phyloP scores from a whole-genome alignment of 2,329 filamentous ascomycete species.

The Fusarium dlaminii region DNA sequence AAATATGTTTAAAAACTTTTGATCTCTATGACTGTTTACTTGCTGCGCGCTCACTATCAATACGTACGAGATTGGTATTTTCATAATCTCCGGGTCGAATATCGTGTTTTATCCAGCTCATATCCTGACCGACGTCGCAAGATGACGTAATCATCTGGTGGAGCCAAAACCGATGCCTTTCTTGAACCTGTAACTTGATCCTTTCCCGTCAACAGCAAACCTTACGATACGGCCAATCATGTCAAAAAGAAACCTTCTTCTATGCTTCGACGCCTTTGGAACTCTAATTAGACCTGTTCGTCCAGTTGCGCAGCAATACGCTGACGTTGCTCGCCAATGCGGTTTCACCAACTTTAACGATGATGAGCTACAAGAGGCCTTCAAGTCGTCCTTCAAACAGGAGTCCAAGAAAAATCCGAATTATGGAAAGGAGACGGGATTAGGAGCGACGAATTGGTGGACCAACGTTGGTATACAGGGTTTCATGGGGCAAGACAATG shows the following conservation, averaged over 20 bases:
- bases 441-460: conserved; percentile 36
- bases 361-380: conserved; percentile 22
- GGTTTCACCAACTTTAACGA: conserved; percentile 23
- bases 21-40: fast-evolving
- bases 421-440: conserved; percentile 27
- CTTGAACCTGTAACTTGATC: background rate
- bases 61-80: fast-evolving
- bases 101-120: background rate
- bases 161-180: background rate
- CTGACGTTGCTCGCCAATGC: conserved; percentile 30
- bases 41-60: fast-evolving
- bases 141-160: conserved; percentile 19
- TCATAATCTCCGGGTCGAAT: fast-evolving
- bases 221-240: conserved; percentile 32
- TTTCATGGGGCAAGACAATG: too few species aligned
- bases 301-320: conserved; percentile 27
- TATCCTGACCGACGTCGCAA: background rate
- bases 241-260: conserved; percentile 40
- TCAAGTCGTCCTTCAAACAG: conserved; percentile 20
- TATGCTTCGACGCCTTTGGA: conserved; percentile 37
- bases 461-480: conserved; percentile 31
- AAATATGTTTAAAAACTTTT: fast-evolving
- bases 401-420: conserved; percentile 30
- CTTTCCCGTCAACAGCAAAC: too few species aligned
- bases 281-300: conserved; percentile 23